Evolutionary conservation across 1,284 basidiomycete species (phyloP), one percentile per base, ranked within the genome.

Genomic region (Pseudozyma thailandica): DNA sequence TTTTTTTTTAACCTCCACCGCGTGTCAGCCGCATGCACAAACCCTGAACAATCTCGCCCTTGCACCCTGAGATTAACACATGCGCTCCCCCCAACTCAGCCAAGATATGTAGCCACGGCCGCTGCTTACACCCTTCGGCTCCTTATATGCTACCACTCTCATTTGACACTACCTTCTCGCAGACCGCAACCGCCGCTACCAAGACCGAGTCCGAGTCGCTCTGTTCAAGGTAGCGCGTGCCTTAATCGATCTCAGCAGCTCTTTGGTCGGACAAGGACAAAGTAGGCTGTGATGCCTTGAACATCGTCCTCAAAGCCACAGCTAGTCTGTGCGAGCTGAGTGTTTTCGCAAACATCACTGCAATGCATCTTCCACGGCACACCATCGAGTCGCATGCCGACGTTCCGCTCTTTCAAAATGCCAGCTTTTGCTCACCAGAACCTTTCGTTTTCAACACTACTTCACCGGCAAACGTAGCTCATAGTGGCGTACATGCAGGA

Each of bases 311-410:
- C 33, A 26, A 35, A 35, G 18, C 25, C 49, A 20, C 46, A 43
- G 50, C 50, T 47, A 25, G 43, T 33, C 37, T 28, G 45, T 21
- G 53, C 53, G 41, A 26, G 5, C 16, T 33, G 6, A 16, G 25
- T 30, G 3, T n/a, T 18, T 21, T 20, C 51, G 46, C 31, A 30
- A 41, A 7, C 8, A 7, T 35, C 33, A n/a, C 5, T n/a, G 15
- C 33, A 35, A 78, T 78, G 75, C 66, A 74, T 52, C 65, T 78
- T 1, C 75, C 75, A 15, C 47, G 75, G 12, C 75, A 78, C 46
- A 78, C 73, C 2, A 73, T 78, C 56, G 61, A 72, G 25, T 76
- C 75, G 15, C 71, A 74, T 38, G 58, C 62, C 15, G 20, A 59
- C 10, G 58, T 61, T 10, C 73, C 75, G 9, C 57, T 71, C 47